Conservation (phyloP, 441 rosid species). For the Bocquillonia castaneifolia region DNA sequence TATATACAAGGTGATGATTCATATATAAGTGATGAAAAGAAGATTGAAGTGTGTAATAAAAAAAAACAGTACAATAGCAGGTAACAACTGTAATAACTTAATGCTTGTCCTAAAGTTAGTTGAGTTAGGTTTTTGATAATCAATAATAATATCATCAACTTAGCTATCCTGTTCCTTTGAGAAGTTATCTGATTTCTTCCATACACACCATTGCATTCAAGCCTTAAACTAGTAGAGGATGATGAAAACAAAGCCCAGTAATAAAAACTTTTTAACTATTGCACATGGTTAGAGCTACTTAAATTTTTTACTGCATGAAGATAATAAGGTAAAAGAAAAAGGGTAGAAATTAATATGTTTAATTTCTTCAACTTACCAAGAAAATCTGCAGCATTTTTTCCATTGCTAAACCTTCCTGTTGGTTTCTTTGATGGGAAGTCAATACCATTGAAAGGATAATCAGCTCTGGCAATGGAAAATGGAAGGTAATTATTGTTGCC, state of each 20-base stretch:
- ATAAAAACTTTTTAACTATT: no score
- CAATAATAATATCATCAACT: background rate
- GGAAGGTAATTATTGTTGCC: slow-evolving; percentile 45
- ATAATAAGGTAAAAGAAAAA: no score
- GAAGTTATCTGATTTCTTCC: no score
- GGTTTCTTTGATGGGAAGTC: slow-evolving; percentile 34
- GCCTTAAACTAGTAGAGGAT: no score
- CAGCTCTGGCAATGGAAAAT: slow-evolving; percentile 35
- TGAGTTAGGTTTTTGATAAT: slow-evolving; percentile 1
- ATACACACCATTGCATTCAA: no score
- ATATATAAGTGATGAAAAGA: no score
- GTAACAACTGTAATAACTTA: background rate
- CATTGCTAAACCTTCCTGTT: slow-evolving; percentile 46
- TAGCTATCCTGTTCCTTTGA: no score
- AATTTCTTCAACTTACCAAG: slow-evolving; percentile 37
- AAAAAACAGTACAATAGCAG: background rate
- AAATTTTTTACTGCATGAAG: no score
- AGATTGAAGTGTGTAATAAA: background rate
- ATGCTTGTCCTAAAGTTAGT: background rate
- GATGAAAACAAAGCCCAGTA: no score
- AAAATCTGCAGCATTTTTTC: slow-evolving; percentile 70
- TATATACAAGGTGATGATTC: no score
- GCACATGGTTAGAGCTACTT: no score
- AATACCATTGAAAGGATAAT: slow-evolving; percentile 39
- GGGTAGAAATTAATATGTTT: no score